Base-by-base conservation (phyloP, 73 alveolate species). In the Halteria grandinella region DNA sequence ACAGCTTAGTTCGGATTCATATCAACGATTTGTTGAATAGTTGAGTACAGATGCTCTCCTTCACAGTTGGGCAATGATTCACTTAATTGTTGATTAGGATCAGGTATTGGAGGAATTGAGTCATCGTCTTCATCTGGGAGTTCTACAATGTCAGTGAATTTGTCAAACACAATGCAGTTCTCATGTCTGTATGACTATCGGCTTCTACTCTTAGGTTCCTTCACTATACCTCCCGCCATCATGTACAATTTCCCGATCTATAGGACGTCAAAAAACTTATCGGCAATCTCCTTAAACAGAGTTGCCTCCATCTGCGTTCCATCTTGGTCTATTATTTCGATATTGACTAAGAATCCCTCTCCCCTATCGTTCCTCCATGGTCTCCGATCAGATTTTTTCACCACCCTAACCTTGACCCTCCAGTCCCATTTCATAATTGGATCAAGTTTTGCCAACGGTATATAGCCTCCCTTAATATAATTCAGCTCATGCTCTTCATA, bases 1-100 rank as follows among this genome's bases (percentile, higher is more conserved):
- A 76, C 80, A 1, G 58, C 59, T 31, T 69, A 55, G 58, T 29
- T 60, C 14, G 60, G 73, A 44, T 55, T 47, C 43, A 76, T 20
- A 12, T 76, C 76, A 21, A 55, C 63, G 21, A 60, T 39, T 33
- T 76, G 55, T 45, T 14, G 29, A 5, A 34, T 34, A 45, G 36
- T 32, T 60, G 31, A 60, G 62, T 34, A 29, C 21, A 34, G 40
- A 41, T 34, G 41, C 25, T n/a, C n/a, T n/a, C n/a, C n/a, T n/a
- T n/a, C n/a, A n/a, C n/a, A n/a, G n/a, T n/a, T n/a, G n/a, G n/a
- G n/a, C n/a, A n/a, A n/a, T n/a, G n/a, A n/a, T n/a, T n/a, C n/a
- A n/a, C n/a, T n/a, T n/a, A n/a, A n/a, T n/a, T n/a, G n/a, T n/a
- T n/a, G n/a, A n/a, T n/a, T n/a, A n/a, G n/a, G n/a, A n/a, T n/a